Percentiles rank a stretch among this genome's conserved stretches.
Evolutionary conservation across 139 green algal species (phyloP).

Genomic region (Desmodesmus armatus): DNA sequence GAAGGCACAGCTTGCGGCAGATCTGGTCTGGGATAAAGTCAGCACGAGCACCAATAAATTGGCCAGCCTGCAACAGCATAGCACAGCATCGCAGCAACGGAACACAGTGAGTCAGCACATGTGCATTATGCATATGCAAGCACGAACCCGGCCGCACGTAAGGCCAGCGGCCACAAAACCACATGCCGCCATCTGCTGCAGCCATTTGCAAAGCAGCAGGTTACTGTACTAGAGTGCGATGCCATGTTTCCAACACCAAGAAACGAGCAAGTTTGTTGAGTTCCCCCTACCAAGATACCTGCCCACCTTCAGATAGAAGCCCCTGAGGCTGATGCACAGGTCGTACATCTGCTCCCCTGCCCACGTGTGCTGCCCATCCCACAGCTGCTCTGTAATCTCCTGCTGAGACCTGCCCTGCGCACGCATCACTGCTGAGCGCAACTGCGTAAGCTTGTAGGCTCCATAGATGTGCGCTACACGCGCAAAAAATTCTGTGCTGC

Average conservation of each 20-base stretch:
- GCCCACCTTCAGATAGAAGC: conserved; percentile 91
- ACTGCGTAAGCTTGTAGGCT: conserved; percentile 84
- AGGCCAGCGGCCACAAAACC: no score
- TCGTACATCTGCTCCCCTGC: conserved; percentile 85
- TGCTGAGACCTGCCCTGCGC: conserved; percentile 51
- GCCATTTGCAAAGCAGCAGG: no score
- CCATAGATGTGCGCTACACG: conserved; percentile 79
- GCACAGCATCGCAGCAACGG: no score
- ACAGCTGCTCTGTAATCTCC: conserved; percentile 63
- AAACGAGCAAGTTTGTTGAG: no score
- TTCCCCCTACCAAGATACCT: neutral
- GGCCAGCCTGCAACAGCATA: conserved; percentile 74
- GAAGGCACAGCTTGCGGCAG: conserved; percentile 79
- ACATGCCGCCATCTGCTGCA: no score
- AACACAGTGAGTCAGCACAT: no score
- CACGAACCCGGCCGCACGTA: no score
- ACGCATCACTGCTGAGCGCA: conserved; percentile 47
- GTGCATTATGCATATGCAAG: no score
- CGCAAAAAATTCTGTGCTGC: conserved; percentile 83
- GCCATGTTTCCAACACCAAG: no score
- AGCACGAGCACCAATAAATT: conserved; percentile 88
- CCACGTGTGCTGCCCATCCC: conserved; percentile 78
- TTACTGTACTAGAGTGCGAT: no score
- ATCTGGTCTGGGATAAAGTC: conserved; percentile 92
- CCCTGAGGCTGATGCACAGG: conserved; percentile 84